Base-by-base conservation (phyloP, 2,329 filamentous ascomycete species). In the Alternaria incomplexa region DNA sequence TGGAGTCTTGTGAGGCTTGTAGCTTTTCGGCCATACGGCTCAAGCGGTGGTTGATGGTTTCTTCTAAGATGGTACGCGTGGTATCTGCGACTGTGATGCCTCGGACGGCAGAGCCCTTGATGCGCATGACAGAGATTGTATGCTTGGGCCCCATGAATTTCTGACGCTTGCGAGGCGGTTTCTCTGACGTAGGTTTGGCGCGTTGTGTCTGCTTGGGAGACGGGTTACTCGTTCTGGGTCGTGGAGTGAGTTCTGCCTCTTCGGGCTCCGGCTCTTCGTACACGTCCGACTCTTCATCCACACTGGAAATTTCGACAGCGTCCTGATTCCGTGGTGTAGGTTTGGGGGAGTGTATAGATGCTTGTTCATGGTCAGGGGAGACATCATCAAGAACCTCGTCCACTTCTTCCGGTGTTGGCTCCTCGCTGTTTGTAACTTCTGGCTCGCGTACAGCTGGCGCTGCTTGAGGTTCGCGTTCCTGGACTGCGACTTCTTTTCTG, bases 71-170 rank as follows among this genome's bases (percentile, higher is more conserved):
- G 75, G 75, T 86, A 80, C 65, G 82, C 72, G 86, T 80, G 3
- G 86, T 85, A 59, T 87, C 85, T 43, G 84, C 84, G 2, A 81
- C 80, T 57, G 85, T 87, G 59, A 86, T 81, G 20, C 74, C 74
- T 40, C 70, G 72, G 6, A 79, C 70, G 0, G 69, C 65, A 13
- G 73, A 69, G 15, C 73, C 72, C 76, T 82, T 69, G 77, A 82
- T 63, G 78, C 77, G 73, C 80, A 80, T 79, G 70, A 69, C 70
- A 64, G 62, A 75, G 63, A 58, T 79, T 59, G 56, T 74, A 64
- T 72, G 65, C 73, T 73, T 76, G 26, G 67, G 70, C n/a, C 70
- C 78, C 15, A 65, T 48, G 46, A 67, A 65, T 20, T 75, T 77
- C 30, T 70, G 72, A 12, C 75, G 76, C 52, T 76, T 77, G 30